Base-by-base conservation (phyloP, 164 flowering plant species). In the Santalum album region DNA sequence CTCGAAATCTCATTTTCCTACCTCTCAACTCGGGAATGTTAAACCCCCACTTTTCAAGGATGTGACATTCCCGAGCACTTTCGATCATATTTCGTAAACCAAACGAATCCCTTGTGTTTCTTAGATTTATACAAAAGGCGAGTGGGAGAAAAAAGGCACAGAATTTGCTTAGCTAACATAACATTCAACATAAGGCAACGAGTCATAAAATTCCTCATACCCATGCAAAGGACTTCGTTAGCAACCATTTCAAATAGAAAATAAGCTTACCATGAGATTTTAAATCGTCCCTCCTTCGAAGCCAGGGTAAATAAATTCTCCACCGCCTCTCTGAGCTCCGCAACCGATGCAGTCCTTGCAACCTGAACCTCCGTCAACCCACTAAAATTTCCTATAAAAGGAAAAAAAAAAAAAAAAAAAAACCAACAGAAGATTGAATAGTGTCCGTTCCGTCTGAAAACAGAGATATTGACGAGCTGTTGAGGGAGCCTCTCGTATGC, bases 281-380 rank as follows among this genome's bases (percentile, higher is more conserved):
- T 46, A 20, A 7, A 7, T 20, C 25, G 50, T 15, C 50, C 23
- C 50, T 46, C 25, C 25, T n/a, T 11, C 12, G 50, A 23, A 46
- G 18, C 23, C 23, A 5, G 23, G 18, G 22, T 46, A 16, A 46
- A 46, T 16, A 19, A 9, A 16, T 46, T 15, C 23, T 46, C 50
- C 25, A 46, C 25, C 25, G 50, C 50, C 16, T 15, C 12, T 46
- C 18, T 46, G 14, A 46, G 50, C 23, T 46, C 50, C 11, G 50
- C 50, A 5, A 46, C 50, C 25, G 50, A 20, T 7, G 22, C 50
- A 5, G 50, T n/a, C 25, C 50, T 46, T 3, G 50, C 50, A 46
- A 46, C 50, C 25, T 46, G 25, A 6, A 46, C 23, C 10, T 46
- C 50, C 18, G 23, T 19, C 23, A 46, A 19, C 11, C n/a, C 6